Evolutionary conservation across 345 rosid species (phyloP).

Genomic region (Cardamine resedifolia): DNA sequence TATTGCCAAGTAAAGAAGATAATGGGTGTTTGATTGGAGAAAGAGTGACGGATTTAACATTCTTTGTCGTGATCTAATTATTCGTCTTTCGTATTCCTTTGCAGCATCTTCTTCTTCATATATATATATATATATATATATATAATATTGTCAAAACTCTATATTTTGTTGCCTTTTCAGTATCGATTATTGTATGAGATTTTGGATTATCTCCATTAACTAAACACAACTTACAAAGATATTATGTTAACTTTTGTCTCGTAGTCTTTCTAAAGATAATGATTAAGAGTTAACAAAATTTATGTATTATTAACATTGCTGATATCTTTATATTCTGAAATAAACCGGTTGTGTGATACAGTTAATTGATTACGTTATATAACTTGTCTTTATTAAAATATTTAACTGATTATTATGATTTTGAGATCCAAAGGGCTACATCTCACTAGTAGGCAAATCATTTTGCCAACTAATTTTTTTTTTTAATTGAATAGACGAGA

Average conservation of each 20-base stretch:
- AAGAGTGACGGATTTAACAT: conserved; percentile 62
- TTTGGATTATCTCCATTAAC: conserved; percentile 11
- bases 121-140: background rate
- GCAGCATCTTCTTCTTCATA: conserved; percentile 28
- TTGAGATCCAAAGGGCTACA: conserved; percentile 23
- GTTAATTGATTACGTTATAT: conserved; percentile 25
- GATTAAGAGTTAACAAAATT: background rate
- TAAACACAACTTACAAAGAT: conserved; percentile 27
- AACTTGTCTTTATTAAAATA: conserved; percentile 6
- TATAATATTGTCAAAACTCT: background rate
- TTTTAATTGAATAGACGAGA: background rate
- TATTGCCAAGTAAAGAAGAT: conserved; percentile 40
- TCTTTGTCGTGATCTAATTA: conserved; percentile 44
- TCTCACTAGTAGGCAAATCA: conserved; percentile 26
- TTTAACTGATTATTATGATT: conserved; percentile 13
- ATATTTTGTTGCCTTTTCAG: conserved; percentile 2
- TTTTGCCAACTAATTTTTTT: conserved; percentile 12
- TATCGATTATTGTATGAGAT: conserved; percentile 1
- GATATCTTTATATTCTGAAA: conserved; percentile 7
- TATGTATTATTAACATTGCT: background rate
- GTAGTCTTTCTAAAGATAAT: background rate
- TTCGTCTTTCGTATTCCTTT: conserved; percentile 32
- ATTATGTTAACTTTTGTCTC: conserved; percentile 8
- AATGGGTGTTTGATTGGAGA: conserved; percentile 40
- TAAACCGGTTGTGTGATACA: background rate